These are phyloP conservation scores for Gloeopeniophorella convolvens DNA, from an alignment of 768 basidiomycete genomes.

Conservation along the genomic window DNA sequence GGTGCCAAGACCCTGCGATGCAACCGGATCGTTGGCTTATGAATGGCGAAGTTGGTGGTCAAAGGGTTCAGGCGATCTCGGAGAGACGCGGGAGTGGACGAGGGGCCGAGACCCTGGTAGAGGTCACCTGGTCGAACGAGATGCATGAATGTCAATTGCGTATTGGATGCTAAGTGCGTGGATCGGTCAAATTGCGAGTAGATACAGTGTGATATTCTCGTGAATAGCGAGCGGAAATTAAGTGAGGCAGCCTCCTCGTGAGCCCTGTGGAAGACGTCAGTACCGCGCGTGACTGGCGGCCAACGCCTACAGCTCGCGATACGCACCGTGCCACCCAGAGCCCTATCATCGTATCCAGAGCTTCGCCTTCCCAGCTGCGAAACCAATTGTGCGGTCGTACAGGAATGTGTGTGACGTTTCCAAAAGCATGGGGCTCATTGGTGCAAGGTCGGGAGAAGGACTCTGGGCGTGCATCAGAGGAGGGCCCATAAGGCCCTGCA, in stretches of 20 bases:
- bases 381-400: slow-evolving; percentile 1
- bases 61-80: not conserved
- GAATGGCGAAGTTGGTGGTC: not conserved
- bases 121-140: too few relatives aligned
- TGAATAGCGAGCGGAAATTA: slow-evolving; percentile 15
- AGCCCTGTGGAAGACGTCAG: slow-evolving; percentile 12
- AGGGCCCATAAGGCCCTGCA: slow-evolving; percentile 6
- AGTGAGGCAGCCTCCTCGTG: slow-evolving; percentile 7
- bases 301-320: not conserved
- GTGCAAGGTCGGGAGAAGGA: not conserved
- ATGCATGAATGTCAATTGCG: slow-evolving; percentile 4
- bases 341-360: not conserved
- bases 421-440: slow-evolving; percentile 1
- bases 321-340: not conserved
- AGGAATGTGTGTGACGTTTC: not conserved
- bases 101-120: slow-evolving; percentile 5
- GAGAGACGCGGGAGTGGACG: slow-evolving; percentile 14
- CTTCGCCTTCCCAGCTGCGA: not conserved
- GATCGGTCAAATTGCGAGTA: slow-evolving; percentile 6
- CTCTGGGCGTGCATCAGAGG: not conserved
- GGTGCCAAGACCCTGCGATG: slow-evolving; percentile 5
- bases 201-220: slow-evolving; percentile 17
- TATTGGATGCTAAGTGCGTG: slow-evolving; percentile 1
- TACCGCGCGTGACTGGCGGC: not conserved
- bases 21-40: not conserved